These are phyloP conservation scores for Xenosphaeropsis pyriputrescens DNA, from an alignment of 2,329 filamentous ascomycete species.

Conservation along the genomic window DNA sequence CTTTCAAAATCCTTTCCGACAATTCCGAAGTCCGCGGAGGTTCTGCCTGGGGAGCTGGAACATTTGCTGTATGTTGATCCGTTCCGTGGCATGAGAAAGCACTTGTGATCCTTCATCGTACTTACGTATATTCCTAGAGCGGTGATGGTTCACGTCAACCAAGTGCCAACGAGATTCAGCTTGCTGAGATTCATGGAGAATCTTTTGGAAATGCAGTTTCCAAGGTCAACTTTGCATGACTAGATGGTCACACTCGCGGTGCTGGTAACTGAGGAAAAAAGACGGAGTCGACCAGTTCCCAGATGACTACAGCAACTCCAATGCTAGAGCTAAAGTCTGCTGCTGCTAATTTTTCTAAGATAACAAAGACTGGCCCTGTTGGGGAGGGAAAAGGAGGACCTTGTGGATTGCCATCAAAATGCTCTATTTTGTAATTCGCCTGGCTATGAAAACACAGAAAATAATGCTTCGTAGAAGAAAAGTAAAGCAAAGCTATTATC, in stretches of 20 bases:
- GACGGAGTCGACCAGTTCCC: constrained; percentile 15
- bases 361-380: constrained; percentile 13
- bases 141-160: constrained; percentile 78
- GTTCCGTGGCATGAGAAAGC: background rate
- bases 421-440: constrained; percentile 40
- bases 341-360: constrained; percentile 3
- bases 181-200: constrained; percentile 76
- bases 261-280: constrained; percentile 6
- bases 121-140: constrained; percentile 20
- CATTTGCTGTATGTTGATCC: constrained; percentile 49
- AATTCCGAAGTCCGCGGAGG: constrained; percentile 74
- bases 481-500: no score
- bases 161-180: constrained; percentile 53
- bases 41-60: constrained; percentile 84
- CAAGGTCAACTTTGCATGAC: constrained; percentile 64
- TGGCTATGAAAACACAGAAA: no score
- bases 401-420: constrained; percentile 67
- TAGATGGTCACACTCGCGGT: constrained; percentile 42
- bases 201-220: constrained; percentile 63
- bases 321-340: constrained; percentile 7
- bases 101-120: constrained; percentile 1
- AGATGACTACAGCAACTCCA: constrained; percentile 10
- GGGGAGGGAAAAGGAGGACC: constrained; percentile 47
- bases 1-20: constrained; percentile 57
- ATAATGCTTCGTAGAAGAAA: no score